Percentiles rank a stretch among this genome's conserved stretches.
Conservation (phyloP, 2,329 filamentous ascomycete genomes). For the Colletotrichum sp. region DNA sequence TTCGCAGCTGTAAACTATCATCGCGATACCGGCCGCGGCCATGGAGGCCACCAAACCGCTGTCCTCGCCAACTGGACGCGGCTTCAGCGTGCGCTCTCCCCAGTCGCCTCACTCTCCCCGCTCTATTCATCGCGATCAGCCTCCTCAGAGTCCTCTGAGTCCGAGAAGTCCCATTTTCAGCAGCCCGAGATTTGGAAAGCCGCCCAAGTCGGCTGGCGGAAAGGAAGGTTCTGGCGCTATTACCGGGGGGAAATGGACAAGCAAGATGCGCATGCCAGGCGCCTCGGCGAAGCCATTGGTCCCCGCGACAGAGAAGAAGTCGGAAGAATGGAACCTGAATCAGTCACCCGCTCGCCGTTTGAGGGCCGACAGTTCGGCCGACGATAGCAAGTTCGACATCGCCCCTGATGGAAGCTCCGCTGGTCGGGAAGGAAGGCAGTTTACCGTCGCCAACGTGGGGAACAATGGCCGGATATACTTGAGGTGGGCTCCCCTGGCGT, state of each 20-base stretch:
- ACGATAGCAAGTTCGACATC: constrained; percentile 59
- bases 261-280: constrained; percentile 28
- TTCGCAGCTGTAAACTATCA: constrained; percentile 5
- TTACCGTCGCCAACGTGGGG: constrained; percentile 81
- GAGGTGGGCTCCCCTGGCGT: constrained; percentile 58
- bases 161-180: constrained; percentile 5
- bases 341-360: constrained; percentile 35
- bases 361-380: constrained; percentile 53
- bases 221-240: constrained; percentile 20
- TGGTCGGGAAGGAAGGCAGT: constrained; percentile 71
- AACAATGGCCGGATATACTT: constrained; percentile 84
- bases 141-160: constrained; percentile 9
- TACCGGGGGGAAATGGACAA: constrained; percentile 23
- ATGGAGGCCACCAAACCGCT: constrained; percentile 29
- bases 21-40: constrained; percentile 15
- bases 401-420: constrained; percentile 65
- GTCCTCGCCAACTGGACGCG: constrained; percentile 6
- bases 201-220: constrained; percentile 24
- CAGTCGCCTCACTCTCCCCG: background rate
- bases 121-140: constrained; percentile 8
- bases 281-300: constrained; percentile 42
- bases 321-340: constrained; percentile 40
- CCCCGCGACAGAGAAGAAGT: constrained; percentile 50
- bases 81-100: constrained; percentile 13
- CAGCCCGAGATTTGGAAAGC: constrained; percentile 19